phyloP scores from a whole-genome alignment of 176 grass and related monocot genomes.

The Raddia guianensis region DNA sequence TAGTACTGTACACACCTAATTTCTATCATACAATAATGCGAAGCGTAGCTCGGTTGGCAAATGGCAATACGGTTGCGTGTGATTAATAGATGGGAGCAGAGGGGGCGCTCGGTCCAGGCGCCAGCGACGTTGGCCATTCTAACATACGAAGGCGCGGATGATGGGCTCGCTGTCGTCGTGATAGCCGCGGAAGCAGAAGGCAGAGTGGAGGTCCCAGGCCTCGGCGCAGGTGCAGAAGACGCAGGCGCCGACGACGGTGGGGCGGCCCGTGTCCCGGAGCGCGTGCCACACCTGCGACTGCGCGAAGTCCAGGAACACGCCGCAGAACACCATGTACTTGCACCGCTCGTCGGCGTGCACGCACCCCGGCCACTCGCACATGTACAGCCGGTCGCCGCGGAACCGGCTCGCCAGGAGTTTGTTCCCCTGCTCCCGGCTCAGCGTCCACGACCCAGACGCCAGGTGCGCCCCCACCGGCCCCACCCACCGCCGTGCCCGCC shows the following conservation, averaged over 20 bases:
- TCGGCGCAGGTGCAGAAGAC: constrained; percentile 75
- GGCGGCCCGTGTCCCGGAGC: constrained; percentile 66
- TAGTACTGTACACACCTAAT: not conserved
- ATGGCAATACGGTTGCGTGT: not conserved
- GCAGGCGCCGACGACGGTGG: constrained; percentile 65
- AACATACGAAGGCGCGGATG: constrained; percentile 85
- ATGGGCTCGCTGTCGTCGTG: constrained; percentile 93
- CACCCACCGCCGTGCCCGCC: constrained; percentile 38
- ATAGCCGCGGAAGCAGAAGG: constrained; percentile 90
- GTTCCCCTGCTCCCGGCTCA: constrained; percentile 85
- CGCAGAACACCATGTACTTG: constrained; percentile 98
- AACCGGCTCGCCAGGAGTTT: constrained; percentile 90
- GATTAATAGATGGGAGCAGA: too few relatives aligned
- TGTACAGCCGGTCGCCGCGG: constrained; percentile 84
- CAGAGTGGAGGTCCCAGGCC: constrained; percentile 86
- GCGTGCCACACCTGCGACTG: constrained; percentile 73
- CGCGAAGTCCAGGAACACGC: constrained; percentile 83
- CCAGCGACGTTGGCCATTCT: constrained; percentile 96
- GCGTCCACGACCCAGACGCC: constrained; percentile 70
- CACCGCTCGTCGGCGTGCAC: constrained; percentile 83
- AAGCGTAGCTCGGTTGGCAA: not conserved
- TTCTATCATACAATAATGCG: not conserved
- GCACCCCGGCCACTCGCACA: constrained; percentile 93
- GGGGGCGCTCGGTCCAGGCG: constrained; percentile 84
- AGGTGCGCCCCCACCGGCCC: constrained; percentile 71